Evolutionary conservation across 2,329 filamentous ascomycete genomes (phyloP), one percentile per base, ranked within the genome.

Genomic region (Chaetomiaceae sp.): DNA sequence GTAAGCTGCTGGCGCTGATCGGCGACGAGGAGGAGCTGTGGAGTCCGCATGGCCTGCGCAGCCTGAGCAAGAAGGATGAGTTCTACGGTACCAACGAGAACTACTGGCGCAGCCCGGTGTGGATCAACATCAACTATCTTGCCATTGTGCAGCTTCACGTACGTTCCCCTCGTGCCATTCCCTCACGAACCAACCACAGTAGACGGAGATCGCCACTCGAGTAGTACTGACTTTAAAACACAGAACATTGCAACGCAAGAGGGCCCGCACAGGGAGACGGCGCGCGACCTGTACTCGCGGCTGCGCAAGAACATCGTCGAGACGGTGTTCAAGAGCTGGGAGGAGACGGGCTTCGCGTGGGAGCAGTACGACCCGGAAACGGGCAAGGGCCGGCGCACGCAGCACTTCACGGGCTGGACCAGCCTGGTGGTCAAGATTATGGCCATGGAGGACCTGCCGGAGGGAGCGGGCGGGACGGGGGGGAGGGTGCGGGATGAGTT

Each of bases 391-490:
- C 91, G 97, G 72, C 78, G 93, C 34, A 97, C 90, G 5, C 89
- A 96, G 73, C 91, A 97, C 67, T 98, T 98, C 64, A 96, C 93
- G 0, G 93, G 93, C 41, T 98, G 93, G 93, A 98, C 93, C n/a
- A 95, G 88, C 64, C 72, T 97, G 67, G 87, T 97, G 38, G 90
- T 97, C 37, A 96, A 95, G 73, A 88, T 98, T 56, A 95, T 97
- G 89, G 81, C 81, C 38, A 91, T 98, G 88, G 86, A 88, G 6
- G 84, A 94, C 57, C 61, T 88, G n/a, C n/a, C n/a, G 18, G 56
- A 58, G 15, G 41, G 39, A 33, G 58, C n/a, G n/a, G n/a, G n/a
- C n/a, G n/a, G n/a, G n/a, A n/a, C n/a, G n/a, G n/a, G n/a, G n/a
- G n/a, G 53, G 24, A 64, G 65, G 38, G 58, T 45, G 17, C 66